A percentile compares a stretch with the other conserved stretches of the same genome.
Conservation (phyloP, 768 basidiomycete genomes). For the Kwoniella sp. region DNA sequence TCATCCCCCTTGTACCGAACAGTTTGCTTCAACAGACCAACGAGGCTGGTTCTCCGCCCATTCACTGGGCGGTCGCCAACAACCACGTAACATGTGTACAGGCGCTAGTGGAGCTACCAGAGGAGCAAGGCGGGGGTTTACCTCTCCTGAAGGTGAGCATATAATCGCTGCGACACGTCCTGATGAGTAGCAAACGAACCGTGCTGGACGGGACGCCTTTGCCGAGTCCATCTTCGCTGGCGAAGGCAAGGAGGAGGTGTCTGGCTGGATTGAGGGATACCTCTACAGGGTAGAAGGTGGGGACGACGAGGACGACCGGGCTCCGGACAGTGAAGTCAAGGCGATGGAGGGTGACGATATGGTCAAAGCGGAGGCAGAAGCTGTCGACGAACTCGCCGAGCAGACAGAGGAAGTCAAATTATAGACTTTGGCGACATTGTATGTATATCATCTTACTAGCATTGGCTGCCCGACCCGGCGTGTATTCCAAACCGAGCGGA, state of each 20-base stretch:
- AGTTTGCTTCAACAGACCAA: constrained; percentile 64
- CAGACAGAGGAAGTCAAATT: constrained; percentile 18
- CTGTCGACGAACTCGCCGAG: constrained; percentile 34
- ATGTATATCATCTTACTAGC: neutral
- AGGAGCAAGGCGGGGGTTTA: constrained; percentile 47
- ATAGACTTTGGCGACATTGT: neutral
- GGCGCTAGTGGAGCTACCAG: constrained; percentile 39
- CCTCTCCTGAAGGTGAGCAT: constrained; percentile 40
- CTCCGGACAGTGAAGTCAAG: constrained; percentile 75
- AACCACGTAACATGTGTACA: constrained; percentile 58
- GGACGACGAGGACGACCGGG: constrained; percentile 66
- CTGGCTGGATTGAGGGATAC: constrained; percentile 52
- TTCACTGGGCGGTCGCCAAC: constrained; percentile 91
- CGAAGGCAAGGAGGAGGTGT: constrained; percentile 49
- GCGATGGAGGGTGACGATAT: constrained; percentile 80
- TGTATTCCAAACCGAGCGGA: too few species aligned
- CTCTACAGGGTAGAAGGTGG: constrained; percentile 69
- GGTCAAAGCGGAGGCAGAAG: constrained; percentile 56
- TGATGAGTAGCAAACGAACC: constrained; percentile 39
- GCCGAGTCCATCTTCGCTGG: constrained; percentile 45
- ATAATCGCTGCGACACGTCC: neutral
- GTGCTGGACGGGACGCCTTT: constrained; percentile 44
- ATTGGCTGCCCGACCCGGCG: too few species aligned
- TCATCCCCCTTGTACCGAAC: constrained; percentile 62
- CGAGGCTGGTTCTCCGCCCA: constrained; percentile 67